Percentiles rank a stretch among this genome's conserved stretches.
Evolutionary conservation across 495 filamentous ascomycete species (phyloP).

Genomic region (Margaritispora aquatica): DNA sequence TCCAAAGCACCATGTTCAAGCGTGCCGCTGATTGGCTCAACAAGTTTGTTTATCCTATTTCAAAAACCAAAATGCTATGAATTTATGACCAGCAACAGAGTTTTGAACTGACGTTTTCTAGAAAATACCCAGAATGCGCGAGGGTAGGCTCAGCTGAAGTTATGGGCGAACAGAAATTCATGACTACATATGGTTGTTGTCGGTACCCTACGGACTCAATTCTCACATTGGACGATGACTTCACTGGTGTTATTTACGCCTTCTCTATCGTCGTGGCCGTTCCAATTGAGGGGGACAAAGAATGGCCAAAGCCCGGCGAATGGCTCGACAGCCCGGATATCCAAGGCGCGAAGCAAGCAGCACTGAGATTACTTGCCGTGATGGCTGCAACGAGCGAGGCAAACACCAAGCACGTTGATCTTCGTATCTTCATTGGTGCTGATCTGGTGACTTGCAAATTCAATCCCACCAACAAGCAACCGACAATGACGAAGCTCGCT

Average conservation of each 20-base stretch:
- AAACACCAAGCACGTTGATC: not conserved
- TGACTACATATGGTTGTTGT: not conserved
- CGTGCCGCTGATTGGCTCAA: not conserved
- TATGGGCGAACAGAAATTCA: not conserved
- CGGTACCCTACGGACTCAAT: not conserved
- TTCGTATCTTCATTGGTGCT: not conserved
- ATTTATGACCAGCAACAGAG: not conserved
- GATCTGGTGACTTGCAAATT: not conserved
- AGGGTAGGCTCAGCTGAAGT: not conserved
- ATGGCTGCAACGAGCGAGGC: not conserved
- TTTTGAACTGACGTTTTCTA: not conserved
- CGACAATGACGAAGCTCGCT: not conserved
- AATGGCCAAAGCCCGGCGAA: not conserved
- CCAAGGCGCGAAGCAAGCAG: not conserved
- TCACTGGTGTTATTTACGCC: not conserved
- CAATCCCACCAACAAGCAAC: not conserved
- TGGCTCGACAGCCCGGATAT: not conserved
- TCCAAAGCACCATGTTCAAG: not conserved
- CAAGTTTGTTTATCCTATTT: not conserved
- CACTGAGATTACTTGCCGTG: not conserved
- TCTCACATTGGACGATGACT: not conserved
- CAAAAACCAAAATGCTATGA: too few species aligned
- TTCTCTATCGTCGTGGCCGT: not conserved
- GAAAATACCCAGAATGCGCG: not conserved
- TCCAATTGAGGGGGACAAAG: not conserved